Conservation (phyloP, 805 yeast species). For the Kodamaea nitidulidarum region DNA sequence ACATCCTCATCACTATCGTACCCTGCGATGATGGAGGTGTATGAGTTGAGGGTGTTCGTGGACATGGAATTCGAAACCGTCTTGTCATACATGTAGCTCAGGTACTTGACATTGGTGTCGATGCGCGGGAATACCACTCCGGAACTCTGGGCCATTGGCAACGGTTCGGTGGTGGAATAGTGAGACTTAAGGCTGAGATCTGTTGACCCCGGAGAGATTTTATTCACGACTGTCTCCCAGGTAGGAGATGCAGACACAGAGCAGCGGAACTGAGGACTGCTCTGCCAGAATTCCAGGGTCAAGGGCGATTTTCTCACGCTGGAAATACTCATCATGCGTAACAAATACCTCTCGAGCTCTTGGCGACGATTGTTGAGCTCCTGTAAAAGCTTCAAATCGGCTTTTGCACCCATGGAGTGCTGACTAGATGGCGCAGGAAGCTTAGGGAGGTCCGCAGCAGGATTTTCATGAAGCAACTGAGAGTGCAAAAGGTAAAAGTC, state of each 20-base stretch:
- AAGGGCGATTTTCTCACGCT: not conserved
- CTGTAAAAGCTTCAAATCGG: conserved; percentile 5
- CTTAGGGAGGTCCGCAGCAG: conserved; percentile 19
- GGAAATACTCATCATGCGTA: not conserved
- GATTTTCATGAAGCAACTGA: conserved; percentile 10
- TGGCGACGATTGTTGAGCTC: conserved; percentile 17
- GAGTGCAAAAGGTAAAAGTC: conserved; percentile 35
- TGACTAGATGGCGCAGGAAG: conserved; percentile 28
- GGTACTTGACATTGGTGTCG: conserved; percentile 13
- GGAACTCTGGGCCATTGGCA: conserved; percentile 14
- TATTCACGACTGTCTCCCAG: conserved; percentile 4
- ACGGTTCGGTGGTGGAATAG: conserved; percentile 23
- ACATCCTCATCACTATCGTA: conserved; percentile 21
- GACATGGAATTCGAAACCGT: conserved; percentile 17
- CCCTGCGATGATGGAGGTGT: conserved; percentile 26
- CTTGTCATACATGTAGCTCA: conserved; percentile 14
- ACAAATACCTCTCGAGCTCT: conserved; percentile 24
- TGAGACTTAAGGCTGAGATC: conserved; percentile 14
- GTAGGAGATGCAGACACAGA: not conserved
- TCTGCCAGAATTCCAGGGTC: conserved; percentile 8
- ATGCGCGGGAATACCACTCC: not conserved
- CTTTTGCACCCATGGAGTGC: conserved; percentile 10
- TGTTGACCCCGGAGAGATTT: conserved; percentile 18
- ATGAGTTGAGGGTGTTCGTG: conserved; percentile 21
- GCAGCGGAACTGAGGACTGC: conserved; percentile 4